Conservation (phyloP, 495 filamentous ascomycete genomes). For the Daldinia childiae region DNA sequence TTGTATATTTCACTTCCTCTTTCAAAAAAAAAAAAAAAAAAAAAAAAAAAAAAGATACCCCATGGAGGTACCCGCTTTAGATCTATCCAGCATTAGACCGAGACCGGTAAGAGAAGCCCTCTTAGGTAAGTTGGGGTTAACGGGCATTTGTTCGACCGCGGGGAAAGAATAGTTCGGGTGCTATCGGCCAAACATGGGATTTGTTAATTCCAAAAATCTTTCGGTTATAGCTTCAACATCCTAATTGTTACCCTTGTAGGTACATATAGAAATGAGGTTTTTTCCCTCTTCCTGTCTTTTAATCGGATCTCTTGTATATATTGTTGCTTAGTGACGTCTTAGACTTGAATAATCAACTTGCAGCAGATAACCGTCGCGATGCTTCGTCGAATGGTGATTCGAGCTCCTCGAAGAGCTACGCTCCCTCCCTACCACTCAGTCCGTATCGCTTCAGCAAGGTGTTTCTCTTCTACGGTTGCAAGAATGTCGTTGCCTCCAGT, state of each 20-base stretch:
- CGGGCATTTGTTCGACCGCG: conserved; percentile 35
- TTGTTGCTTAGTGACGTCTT: not conserved
- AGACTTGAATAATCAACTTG: not conserved
- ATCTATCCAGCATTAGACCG: too few species aligned
- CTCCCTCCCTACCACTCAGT: conserved; percentile 33
- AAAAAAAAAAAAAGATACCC: too few species aligned
- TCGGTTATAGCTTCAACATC: not conserved
- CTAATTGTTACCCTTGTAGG: not conserved
- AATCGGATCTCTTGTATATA: not conserved
- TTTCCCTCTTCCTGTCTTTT: not conserved
- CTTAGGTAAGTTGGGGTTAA: conserved; percentile 7
- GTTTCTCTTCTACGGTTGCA: conserved; percentile 39
- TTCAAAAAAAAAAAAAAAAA: too few species aligned
- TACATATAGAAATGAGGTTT: not conserved
- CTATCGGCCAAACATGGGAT: not conserved
- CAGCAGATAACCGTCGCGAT: conserved; percentile 33
- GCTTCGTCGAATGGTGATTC: conserved; percentile 48
- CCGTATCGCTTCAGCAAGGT: conserved; percentile 20
- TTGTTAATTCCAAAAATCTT: not conserved
- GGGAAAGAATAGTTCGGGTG: conserved; percentile 1
- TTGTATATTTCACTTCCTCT: not conserved
- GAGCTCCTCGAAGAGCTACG: conserved; percentile 46
- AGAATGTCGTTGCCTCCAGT: conserved; percentile 50
- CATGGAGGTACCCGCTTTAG: not conserved
- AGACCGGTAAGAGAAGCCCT: too few species aligned